Evolutionary conservation across 2,329 filamentous ascomycete genomes (phyloP).

Genomic region (Teratosphaeria pseudoeucalypti): DNA sequence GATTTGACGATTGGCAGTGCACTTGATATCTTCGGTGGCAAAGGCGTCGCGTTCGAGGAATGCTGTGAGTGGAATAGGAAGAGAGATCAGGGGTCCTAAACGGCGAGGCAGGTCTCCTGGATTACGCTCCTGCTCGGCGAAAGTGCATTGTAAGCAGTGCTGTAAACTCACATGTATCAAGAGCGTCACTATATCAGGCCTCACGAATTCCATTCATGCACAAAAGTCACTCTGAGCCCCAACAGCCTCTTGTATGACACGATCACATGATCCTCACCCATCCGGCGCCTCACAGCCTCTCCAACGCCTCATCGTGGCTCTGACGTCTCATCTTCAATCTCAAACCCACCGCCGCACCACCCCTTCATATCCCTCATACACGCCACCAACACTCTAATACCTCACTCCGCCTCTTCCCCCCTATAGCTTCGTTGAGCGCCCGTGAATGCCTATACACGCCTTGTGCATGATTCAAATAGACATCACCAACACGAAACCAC

Average conservation of each 20-base stretch:
- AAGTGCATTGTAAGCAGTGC: neutral
- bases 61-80: constrained; percentile 73
- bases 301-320: neutral
- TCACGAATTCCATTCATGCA: neutral
- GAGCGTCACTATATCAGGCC: no score
- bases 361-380: no score
- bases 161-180: neutral
- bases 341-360: no score
- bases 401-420: no score
- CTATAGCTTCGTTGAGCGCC: no score
- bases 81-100: neutral
- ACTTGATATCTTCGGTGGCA: constrained; percentile 88
- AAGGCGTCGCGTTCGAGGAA: constrained; percentile 74
- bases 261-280: no score
- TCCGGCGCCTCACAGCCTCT: neutral
- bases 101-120: neutral
- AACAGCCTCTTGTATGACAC: no score
- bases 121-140: neutral
- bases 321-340: no score
- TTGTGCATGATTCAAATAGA: no score
- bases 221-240: neutral
- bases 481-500: no score
- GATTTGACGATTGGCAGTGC: constrained; percentile 96
- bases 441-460: no score
- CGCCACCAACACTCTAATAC: no score